A percentile compares a stretch with the other conserved stretches of the same genome.
Conservation (phyloP, 768 basidiomycete species). For the Lanmaoa pseudosensibilis region DNA sequence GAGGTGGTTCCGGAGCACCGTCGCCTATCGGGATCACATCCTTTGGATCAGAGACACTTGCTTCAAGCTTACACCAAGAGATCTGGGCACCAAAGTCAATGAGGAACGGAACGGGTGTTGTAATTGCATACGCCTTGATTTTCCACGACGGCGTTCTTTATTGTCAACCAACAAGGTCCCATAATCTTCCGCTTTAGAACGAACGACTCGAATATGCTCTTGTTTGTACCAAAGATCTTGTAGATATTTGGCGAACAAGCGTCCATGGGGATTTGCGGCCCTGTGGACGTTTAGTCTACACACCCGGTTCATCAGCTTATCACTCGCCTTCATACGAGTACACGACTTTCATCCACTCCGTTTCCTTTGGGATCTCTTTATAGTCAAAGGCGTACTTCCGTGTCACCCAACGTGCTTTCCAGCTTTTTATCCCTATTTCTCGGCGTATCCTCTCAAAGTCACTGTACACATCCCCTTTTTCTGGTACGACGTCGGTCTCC, state of each 20-base stretch:
- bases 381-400: constrained; percentile 88
- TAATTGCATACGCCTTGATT: constrained; percentile 67
- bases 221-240: constrained; percentile 88
- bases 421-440: constrained; percentile 70
- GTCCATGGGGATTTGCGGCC: constrained; percentile 59
- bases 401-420: constrained; percentile 82
- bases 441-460: constrained; percentile 83
- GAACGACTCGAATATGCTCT: constrained; percentile 88
- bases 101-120: neutral
- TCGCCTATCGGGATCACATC: constrained; percentile 83
- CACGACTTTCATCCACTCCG: constrained; percentile 92
- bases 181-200: constrained; percentile 96
- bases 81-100: constrained; percentile 48
- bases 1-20: constrained; percentile 75
- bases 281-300: constrained; percentile 12
- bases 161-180: constrained; percentile 96
- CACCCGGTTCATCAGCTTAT: neutral
- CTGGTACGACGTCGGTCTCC: constrained; percentile 77
- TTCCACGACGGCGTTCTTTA: constrained; percentile 75
- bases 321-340: constrained; percentile 82
- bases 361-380: constrained; percentile 72
- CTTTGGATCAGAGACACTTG: constrained; percentile 79
- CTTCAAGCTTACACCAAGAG: constrained; percentile 97
- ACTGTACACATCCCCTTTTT: constrained; percentile 65
- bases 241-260: constrained; percentile 82